Base-by-base conservation (phyloP, 495 filamentous ascomycete genomes). In the Chlorociboria aeruginascens region DNA sequence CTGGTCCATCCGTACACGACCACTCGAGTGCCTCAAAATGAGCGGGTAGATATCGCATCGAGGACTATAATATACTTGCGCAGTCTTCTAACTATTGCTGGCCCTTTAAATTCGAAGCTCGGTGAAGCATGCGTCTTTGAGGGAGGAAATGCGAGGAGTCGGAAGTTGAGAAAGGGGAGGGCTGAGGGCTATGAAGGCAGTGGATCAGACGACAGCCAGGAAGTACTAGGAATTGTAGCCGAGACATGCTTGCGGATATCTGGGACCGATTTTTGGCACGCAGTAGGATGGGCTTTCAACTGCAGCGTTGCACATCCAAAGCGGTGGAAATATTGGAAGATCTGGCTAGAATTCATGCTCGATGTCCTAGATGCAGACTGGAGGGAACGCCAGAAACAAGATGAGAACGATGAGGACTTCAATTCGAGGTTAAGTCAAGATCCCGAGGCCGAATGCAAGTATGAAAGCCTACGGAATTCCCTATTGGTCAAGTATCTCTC, bases 271-370 rank as follows among this genome's bases (percentile, higher is more conserved):
- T 90, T 97, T 52, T 98, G 93, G 86, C 76, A 83, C 35, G 74
- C 83, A 0, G 78, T 90, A 0, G 92, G 92, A 3, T 97, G 92
- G 92, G 81, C 85, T 0, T 94, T 96, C 62, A 89, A 88, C 54
- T 98, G 92, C 65, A 87, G 86, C 12, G 72, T 86, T 2, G 62
- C 71, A 36, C 71, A 89, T 46, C 66, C 67, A 3, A 73, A 72
- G 34, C 69, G 88, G 17, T 98, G 92, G 92, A 75, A 73, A 46
- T 71, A 77, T 56, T 98, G 92, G 92, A 79, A 73, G 49, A 61
- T 77, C 7, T 94, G 87, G 85, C 68, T 96, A 4, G 76, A 81
- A 28, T 81, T 82, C 36, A 84, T 95, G 77, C 61, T 95, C 13
- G 77, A 86, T 32, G 73, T 85, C 13, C 57, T 96, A 1, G 78